phyloP scores from a whole-genome alignment of 164 flowering plant species.

The Nymphaea thermarum region DNA sequence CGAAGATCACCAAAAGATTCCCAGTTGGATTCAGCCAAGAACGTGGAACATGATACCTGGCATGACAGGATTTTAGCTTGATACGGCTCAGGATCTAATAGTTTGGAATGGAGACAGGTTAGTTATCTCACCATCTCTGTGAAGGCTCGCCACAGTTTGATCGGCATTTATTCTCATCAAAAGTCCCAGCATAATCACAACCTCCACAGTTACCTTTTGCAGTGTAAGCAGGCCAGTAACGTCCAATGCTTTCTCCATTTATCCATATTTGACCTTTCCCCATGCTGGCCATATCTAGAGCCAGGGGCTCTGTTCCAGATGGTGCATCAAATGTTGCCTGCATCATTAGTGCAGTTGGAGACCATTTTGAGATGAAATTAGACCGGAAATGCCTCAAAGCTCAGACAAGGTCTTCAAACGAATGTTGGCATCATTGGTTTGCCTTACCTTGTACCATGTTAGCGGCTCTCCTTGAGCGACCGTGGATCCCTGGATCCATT shows the following conservation, averaged over 20 bases:
- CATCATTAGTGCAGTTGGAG: not conserved
- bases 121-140: slow-evolving; percentile 64
- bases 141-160: slow-evolving; percentile 83
- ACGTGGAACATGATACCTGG: slow-evolving; percentile 46
- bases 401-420: not conserved
- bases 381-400: not conserved
- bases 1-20: slow-evolving; percentile 53
- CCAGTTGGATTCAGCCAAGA: slow-evolving; percentile 47
- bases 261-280: slow-evolving; percentile 93
- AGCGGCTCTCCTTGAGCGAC: slow-evolving; percentile 49
- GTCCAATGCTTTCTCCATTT: slow-evolving; percentile 81
- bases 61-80: not conserved
- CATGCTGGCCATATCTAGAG: slow-evolving; percentile 86
- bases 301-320: slow-evolving; percentile 60
- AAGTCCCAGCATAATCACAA: slow-evolving; percentile 70
- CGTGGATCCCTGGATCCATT: slow-evolving; percentile 56
- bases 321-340: slow-evolving; percentile 78
- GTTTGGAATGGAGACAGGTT: not conserved
- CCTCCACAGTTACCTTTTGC: slow-evolving; percentile 51
- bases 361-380: not conserved
- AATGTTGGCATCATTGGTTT: not conserved
- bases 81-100: not conserved
- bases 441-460: slow-evolving; percentile 86
- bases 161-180: slow-evolving; percentile 54
- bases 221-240: slow-evolving; percentile 88